phyloP scores from a whole-genome alignment of 768 basidiomycete genomes.

The Multifurca ochricompacta region DNA sequence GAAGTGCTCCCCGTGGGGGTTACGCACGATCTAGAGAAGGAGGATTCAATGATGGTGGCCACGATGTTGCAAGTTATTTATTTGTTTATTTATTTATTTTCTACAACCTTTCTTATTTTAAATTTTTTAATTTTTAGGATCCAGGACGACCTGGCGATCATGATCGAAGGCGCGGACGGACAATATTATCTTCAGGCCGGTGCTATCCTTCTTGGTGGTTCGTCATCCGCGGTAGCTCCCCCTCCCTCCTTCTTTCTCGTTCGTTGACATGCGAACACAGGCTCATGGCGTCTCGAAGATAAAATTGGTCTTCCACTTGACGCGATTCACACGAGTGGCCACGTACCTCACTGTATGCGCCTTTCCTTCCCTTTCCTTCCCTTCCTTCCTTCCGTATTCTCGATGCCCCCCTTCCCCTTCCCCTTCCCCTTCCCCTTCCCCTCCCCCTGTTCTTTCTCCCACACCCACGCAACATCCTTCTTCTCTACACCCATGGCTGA shows the following conservation, averaged over 20 bases:
- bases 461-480: not conserved
- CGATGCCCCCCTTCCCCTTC: not conserved
- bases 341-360: conserved; percentile 63
- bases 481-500: not conserved
- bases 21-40: conserved; percentile 44
- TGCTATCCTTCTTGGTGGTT: conserved; percentile 56
- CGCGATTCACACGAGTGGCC: conserved; percentile 61
- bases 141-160: conserved; percentile 23
- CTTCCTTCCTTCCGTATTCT: not conserved
- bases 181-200: conserved; percentile 71
- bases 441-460: not conserved
- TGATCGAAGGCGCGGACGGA: conserved; percentile 49
- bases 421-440: not conserved
- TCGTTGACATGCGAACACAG: conserved; percentile 28
- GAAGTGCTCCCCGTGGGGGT: conserved; percentile 41
- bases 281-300: conserved; percentile 70
- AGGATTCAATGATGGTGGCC: conserved; percentile 53
- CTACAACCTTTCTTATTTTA: too few relatives aligned
- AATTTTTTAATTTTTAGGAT: conserved; percentile 17
- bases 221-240: conserved; percentile 22
- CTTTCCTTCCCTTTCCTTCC: not conserved
- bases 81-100: too few relatives aligned
- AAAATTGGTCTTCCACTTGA: conserved; percentile 68
- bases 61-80: conserved; percentile 47
- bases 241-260: not conserved